Conservation (phyloP, 192 early-diverging fungal genomes). For the Coemansia asiatica region DNA sequence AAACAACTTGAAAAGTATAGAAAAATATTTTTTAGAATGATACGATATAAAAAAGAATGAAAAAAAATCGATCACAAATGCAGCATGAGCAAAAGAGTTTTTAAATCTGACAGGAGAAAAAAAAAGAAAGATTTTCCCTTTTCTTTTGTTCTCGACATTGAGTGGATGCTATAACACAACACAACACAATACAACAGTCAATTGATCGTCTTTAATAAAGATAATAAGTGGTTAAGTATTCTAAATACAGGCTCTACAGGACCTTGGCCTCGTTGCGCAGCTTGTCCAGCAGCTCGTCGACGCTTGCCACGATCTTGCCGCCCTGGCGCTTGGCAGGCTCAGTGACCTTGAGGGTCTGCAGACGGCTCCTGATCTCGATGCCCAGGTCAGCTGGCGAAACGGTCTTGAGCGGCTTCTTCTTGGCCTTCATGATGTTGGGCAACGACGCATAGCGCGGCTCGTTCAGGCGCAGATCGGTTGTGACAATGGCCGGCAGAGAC, state of each 20-base stretch:
- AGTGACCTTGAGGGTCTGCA: constrained; percentile 84
- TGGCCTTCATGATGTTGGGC: constrained; percentile 96
- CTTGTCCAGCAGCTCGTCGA: constrained; percentile 92
- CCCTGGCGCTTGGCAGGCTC: constrained; percentile 93
- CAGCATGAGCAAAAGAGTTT: not conserved
- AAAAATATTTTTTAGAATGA: not conserved
- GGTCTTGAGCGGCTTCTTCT: constrained; percentile 93
- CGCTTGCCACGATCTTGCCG: constrained; percentile 85
- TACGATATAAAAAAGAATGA: not conserved
- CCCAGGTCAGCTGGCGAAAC: constrained; percentile 74
- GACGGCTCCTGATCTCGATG: constrained; percentile 79
- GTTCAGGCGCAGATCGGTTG: constrained; percentile 94
- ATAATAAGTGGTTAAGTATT: not conserved
- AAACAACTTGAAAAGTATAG: not conserved
- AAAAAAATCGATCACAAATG: not conserved
- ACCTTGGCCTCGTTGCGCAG: constrained; percentile 80
- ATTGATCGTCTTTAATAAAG: not conserved
- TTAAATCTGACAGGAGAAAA: not conserved
- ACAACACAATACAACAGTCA: too few relatives aligned
- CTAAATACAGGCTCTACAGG: constrained; percentile 49
- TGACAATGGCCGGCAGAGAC: constrained; percentile 88
- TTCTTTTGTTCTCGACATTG: not conserved
- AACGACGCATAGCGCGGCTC: constrained; percentile 95
- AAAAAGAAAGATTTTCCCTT: not conserved
- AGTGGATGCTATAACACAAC: too few relatives aligned